A percentile compares a stretch with the other conserved stretches of the same genome.
Conservation (phyloP, 2,329 filamentous ascomycete species). For the Fusarium torulosum region DNA sequence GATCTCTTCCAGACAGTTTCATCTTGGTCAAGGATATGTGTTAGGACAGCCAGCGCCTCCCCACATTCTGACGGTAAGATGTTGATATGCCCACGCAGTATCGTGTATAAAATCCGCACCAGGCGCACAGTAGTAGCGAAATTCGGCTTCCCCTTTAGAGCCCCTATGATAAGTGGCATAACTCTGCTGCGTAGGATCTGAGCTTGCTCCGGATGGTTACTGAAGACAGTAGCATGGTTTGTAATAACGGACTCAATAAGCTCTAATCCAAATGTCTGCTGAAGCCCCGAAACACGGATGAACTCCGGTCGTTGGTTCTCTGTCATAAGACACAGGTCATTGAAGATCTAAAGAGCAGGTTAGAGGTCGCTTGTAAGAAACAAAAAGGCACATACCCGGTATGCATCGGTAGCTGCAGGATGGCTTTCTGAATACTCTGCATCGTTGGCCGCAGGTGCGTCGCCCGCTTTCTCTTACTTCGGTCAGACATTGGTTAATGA, state of each 20-base stretch:
- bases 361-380: slow-evolving; percentile 5
- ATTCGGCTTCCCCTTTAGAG: slow-evolving; percentile 80
- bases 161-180: slow-evolving; percentile 84
- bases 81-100: slow-evolving; percentile 81
- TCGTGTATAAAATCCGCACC: slow-evolving; percentile 83
- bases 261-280: slow-evolving; percentile 87
- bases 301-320: slow-evolving; percentile 88
- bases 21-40: slow-evolving; percentile 89
- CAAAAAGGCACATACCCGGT: slow-evolving; percentile 65
- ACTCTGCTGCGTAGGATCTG: slow-evolving; percentile 81
- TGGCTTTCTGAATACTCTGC: slow-evolving; percentile 75
- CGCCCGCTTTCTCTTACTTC: slow-evolving; percentile 57
- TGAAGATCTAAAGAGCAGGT: slow-evolving; percentile 73
- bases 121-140: slow-evolving; percentile 88
- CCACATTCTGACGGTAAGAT: slow-evolving; percentile 84
- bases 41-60: slow-evolving; percentile 83
- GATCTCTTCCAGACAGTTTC: slow-evolving; percentile 86
- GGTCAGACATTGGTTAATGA: slow-evolving; percentile 29
- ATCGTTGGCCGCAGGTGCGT: slow-evolving; percentile 70
- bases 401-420: slow-evolving; percentile 86
- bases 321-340: slow-evolving; percentile 88
- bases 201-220: slow-evolving; percentile 82
- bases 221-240: slow-evolving; percentile 85
- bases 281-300: slow-evolving; percentile 80
- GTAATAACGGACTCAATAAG: slow-evolving; percentile 91